Conservation (phyloP, 2,329 filamentous ascomycete genomes). For the Clonostachys sp. region DNA sequence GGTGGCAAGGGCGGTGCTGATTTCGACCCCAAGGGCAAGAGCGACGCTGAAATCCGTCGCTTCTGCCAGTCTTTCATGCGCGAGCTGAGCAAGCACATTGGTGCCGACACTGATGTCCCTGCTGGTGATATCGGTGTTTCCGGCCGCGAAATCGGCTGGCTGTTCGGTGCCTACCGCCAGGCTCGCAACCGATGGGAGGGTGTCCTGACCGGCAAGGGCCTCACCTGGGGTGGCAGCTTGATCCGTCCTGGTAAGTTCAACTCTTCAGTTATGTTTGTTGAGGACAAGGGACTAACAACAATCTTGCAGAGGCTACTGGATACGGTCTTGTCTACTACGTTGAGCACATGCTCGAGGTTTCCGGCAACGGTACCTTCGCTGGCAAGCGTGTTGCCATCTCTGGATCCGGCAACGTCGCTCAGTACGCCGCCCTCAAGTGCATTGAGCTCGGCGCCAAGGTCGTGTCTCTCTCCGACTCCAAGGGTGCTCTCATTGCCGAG, state of each 20-base stretch:
- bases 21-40: conserved; percentile 99
- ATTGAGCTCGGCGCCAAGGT: conserved; percentile 94
- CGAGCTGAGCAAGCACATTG: conserved; percentile 93
- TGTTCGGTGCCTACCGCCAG: conserved; percentile 92
- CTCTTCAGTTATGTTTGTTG: background rate
- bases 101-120: conserved; percentile 91
- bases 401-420: conserved; percentile 95
- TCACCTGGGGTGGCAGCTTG: conserved; percentile 85
- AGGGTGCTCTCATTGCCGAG: conserved; percentile 75
- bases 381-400: conserved; percentile 96
- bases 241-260: conserved; percentile 65
- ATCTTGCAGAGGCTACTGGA: conserved; percentile 74
- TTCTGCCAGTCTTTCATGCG: conserved; percentile 97
- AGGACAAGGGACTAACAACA: too few species aligned
- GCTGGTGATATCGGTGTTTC: conserved; percentile 96
- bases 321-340: conserved; percentile 97
- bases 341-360: conserved; percentile 90
- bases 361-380: conserved; percentile 77
- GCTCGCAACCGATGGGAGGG: conserved; percentile 91
- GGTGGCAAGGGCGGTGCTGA: conserved; percentile 97
- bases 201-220: conserved; percentile 92
- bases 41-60: conserved; percentile 92
- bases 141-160: conserved; percentile 86
- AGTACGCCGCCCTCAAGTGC: conserved; percentile 93
- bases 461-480: conserved; percentile 89